These are phyloP conservation scores for Botrytis deweyae DNA, from an alignment of 2,329 filamentous ascomycete genomes.

Conservation along the genomic window DNA sequence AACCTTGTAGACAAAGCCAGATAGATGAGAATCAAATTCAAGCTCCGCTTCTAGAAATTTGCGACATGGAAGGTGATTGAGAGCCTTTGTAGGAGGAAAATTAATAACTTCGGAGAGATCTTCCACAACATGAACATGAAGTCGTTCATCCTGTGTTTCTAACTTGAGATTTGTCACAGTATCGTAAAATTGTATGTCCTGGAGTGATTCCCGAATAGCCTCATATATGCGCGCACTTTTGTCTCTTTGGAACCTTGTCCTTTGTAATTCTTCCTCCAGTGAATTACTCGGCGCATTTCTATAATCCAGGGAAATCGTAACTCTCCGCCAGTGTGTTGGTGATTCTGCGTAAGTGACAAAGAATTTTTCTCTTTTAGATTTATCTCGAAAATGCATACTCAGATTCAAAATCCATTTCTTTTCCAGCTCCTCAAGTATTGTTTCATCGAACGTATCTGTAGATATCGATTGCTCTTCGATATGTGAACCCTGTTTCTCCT, in stretches of 20 bases:
- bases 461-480: constrained; percentile 37
- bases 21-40: constrained; percentile 87
- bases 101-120: constrained; percentile 85
- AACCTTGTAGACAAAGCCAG: constrained; percentile 96
- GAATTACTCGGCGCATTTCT: constrained; percentile 76
- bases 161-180: constrained; percentile 95
- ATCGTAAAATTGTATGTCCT: constrained; percentile 93
- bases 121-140: constrained; percentile 97
- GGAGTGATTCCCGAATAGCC: constrained; percentile 84
- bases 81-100: constrained; percentile 71
- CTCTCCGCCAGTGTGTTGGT: constrained; percentile 75
- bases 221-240: constrained; percentile 94
- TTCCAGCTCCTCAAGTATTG: constrained; percentile 79
- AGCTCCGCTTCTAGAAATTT: constrained; percentile 72
- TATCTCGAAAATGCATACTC: constrained; percentile 96
- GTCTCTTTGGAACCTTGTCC: constrained; percentile 80
- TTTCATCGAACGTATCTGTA: constrained; percentile 52
- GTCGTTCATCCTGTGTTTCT: constrained; percentile 79
- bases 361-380: constrained; percentile 92
- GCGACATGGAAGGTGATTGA: constrained; percentile 69
- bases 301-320: constrained; percentile 94
- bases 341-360: constrained; percentile 91
- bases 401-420: constrained; percentile 92
- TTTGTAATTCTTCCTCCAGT: constrained; percentile 77
- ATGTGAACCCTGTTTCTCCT: constrained; percentile 30